Evolutionary conservation across 345 rosid species (phyloP), one percentile per base, ranked within the genome.

Genomic region (Rubroshorea leprosula): DNA sequence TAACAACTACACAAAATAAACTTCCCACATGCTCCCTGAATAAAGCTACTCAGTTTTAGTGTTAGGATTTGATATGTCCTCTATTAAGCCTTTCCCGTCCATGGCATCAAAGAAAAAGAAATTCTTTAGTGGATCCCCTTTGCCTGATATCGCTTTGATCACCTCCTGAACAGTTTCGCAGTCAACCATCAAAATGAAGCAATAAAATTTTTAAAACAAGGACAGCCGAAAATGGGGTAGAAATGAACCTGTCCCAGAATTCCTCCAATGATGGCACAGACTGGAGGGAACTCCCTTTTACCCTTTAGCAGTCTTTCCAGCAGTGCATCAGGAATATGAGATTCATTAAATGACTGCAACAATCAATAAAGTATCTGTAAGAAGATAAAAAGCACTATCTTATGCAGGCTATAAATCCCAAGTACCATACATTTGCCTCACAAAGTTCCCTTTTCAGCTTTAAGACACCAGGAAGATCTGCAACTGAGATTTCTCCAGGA

Each of bases 191-290:
- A 5, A 69, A 45, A 5, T 18, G 21, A 5, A 52, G 27, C 1
- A 51, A 25, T 51, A 27, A 4, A 31, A 35, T 13, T 35, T 35
- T 15, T 18, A 23, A 51, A 49, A 6, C n/a, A 29, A 5, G 6
- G 11, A 45, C 17, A 25, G n/a, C n/a, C n/a, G n/a, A n/a, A n/a
- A n/a, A n/a, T n/a, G n/a, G 56, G 22, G 0, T 24, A 54, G 9
- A 25, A 44, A 44, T 46, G 41, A 5, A 87, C 97, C 97, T 93
- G 99, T 62, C 97, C 99, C 26, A 89, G 80, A 59, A 82, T 78
- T 63, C 99, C 99, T 55, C 99, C 97, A 2, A 93, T 62, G 66
- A 93, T 74, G 38, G 97, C 97, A 80, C 99, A 93, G 35, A 83
- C 91, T 2, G 96, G 88, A 65, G 97, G 92, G 63, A 80, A 93